Percentiles rank a stretch among this genome's conserved stretches.
Conservation (phyloP, 1,284 basidiomycete species). For the Malassezia psittaci region DNA sequence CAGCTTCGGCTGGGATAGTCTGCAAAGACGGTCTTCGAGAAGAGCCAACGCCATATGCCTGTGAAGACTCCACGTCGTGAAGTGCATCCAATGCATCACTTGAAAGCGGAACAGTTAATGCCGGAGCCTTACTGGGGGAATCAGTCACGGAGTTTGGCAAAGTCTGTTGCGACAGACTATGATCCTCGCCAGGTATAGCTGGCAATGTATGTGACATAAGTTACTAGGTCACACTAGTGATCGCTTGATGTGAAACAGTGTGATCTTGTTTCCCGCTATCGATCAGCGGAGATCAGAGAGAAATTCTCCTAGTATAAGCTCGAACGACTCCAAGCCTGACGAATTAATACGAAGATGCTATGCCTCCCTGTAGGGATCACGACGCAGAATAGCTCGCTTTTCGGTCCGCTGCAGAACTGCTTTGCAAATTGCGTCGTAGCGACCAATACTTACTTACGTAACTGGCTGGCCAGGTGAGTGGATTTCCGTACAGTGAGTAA, state of each 20-base stretch:
- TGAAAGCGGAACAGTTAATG: slow-evolving; percentile 1
- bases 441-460: too few species aligned
- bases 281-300: too few species aligned
- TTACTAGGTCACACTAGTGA: background rate
- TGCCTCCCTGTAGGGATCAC: too few species aligned
- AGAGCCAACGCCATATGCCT: background rate
- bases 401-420: too few species aligned
- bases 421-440: too few species aligned
- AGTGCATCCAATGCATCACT: slow-evolving; percentile 4
- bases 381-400: too few species aligned
- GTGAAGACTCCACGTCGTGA: slow-evolving; percentile 3
- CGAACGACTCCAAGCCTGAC: too few species aligned
- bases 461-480: too few species aligned
- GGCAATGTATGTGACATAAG: background rate
- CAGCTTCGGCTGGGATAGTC: background rate
- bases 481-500: too few species aligned
- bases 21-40: background rate
- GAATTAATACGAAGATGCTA: too few species aligned
- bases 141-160: background rate
- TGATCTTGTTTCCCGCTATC: too few species aligned
- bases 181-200: background rate
- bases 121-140: background rate
- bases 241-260: background rate
- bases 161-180: background rate
- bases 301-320: too few species aligned